Conservation (phyloP, 139 green algal species). For the Eudorina sp. region DNA sequence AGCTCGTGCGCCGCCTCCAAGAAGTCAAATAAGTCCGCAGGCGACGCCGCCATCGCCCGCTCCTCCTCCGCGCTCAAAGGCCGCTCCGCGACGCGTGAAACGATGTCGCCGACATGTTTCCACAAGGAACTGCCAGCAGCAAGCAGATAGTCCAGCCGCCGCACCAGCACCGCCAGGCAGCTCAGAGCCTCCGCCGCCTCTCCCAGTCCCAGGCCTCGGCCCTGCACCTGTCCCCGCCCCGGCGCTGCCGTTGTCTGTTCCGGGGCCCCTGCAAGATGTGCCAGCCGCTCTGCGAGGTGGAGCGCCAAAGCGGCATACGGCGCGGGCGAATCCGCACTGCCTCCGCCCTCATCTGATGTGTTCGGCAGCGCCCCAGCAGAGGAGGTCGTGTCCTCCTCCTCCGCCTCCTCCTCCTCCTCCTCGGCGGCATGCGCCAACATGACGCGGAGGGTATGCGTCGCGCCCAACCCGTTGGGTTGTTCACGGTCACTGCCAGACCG, state of each 20-base stretch:
- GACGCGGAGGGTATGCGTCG: too few relatives aligned
- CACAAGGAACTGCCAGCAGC: background rate
- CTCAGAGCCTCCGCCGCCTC: constrained; percentile 13
- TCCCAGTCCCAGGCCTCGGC: background rate
- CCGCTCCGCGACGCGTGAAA: background rate
- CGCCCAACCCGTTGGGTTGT: background rate
- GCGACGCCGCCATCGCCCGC: background rate
- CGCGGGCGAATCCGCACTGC: background rate
- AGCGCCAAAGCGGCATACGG: background rate
- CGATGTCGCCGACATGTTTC: background rate
- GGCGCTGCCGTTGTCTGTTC: background rate
- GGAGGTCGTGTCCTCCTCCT: background rate
- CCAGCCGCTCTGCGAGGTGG: background rate
- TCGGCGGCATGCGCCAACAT: background rate
- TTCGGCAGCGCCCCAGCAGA: background rate
- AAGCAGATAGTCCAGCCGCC: constrained; percentile 5
- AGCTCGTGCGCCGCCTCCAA: background rate
- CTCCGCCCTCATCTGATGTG: background rate
- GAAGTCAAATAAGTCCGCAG: background rate
- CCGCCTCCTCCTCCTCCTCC: background rate
- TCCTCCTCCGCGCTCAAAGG: background rate
- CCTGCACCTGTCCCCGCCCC: too few relatives aligned
- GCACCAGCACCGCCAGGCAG: background rate
- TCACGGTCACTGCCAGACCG: background rate
- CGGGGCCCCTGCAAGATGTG: background rate